Evolutionary conservation across 345 rosid species (phyloP).

Genomic region (Atalantia buxifolia): DNA sequence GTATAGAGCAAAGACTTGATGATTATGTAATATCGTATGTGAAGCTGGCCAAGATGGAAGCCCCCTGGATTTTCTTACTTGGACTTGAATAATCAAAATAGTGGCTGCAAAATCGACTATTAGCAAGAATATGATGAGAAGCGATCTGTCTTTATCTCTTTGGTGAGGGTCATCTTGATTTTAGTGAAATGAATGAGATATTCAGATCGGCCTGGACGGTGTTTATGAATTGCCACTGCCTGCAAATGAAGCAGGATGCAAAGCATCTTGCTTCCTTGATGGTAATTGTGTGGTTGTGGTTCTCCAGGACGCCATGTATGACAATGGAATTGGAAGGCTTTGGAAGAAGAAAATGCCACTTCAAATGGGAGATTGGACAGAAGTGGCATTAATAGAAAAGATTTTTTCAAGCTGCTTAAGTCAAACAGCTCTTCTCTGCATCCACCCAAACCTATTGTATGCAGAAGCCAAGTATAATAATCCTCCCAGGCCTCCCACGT

Average conservation of each 20-base stretch:
- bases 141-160: neutral
- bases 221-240: neutral
- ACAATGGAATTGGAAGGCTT: too few relatives aligned
- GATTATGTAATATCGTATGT: neutral
- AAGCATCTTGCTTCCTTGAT: too few relatives aligned
- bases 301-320: too few relatives aligned
- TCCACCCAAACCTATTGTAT: neutral
- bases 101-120: too few relatives aligned
- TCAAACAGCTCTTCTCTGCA: neutral
- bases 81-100: too few relatives aligned
- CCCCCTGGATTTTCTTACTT: neutral
- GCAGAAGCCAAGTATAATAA: neutral
- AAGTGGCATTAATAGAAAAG: neutral
- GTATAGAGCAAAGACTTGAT: too few relatives aligned
- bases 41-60: neutral
- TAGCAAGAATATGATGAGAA: neutral
- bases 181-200: neutral
- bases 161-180: neutral
- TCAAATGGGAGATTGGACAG: too few relatives aligned
- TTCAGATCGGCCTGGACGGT: neutral
- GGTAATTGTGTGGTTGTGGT: too few relatives aligned
- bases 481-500: neutral
- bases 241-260: too few relatives aligned
- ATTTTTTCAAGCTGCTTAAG: neutral
- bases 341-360: too few relatives aligned